Base-by-base conservation (phyloP, 1,284 basidiomycete species). In the Ustilago bromivora region DNA sequence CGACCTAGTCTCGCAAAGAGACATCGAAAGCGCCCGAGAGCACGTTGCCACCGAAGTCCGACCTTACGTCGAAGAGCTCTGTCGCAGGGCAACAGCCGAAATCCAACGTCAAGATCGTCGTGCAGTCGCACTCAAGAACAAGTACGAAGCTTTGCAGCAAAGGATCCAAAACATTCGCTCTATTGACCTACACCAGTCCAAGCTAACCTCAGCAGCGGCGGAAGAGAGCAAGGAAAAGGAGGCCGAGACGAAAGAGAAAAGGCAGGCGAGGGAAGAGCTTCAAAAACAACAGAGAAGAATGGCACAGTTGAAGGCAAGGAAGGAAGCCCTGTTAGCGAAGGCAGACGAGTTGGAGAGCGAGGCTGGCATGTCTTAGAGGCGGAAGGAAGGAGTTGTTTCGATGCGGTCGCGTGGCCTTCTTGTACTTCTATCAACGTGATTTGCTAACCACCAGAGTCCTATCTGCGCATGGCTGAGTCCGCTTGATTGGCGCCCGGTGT, bases 41-140 rank as follows among this genome's bases (percentile, higher is more conserved):
- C 76, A 78, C 61, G 63, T 78, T 13, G 67, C 76, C 4, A 47
- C 57, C 32, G 76, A 78, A 66, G 76, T 78, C 12, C 67, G 68
- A 4, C 76, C 76, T 2, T 71, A 78, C 47, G 52, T 78, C 43
- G 71, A 78, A 41, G 71, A 73, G 41, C 76, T 78, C 51, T 61
- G 68, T 35, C 59, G 62, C 10, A 61, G 66, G 8, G 76, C 76
- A 19, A 52, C 57, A 1, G 46, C 56, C 53, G 71, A 78, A 13
- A 70, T 78, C 17, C 61, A 63, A 36, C 67, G 71, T 23, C 64
- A 67, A 38, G 76, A 78, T 13, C 64, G 76, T 17, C 55, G 71
- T 4, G 71, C 65, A 4, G 64, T 71, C 1, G 67, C 76, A 0
- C 71, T 78, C 5, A 57, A 54, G 31, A 78, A 78, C 64, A 67